These are phyloP conservation scores for Bassia scoparia DNA, from an alignment of 148 eudicot genomes.

Conservation along the genomic window DNA sequence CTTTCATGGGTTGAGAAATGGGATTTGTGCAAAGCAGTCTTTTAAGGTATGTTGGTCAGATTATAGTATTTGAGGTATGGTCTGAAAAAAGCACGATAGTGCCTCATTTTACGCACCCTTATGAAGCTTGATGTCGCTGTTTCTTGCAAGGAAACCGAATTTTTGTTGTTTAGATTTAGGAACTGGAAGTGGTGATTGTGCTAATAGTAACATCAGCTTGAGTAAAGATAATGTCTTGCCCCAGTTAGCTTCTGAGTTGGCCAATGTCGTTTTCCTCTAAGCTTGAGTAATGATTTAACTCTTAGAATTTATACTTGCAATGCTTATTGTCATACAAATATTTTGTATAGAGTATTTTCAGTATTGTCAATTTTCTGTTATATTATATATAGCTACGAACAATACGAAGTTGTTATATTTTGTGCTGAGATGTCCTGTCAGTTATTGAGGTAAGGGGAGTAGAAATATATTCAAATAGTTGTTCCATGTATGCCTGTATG, in stretches of 20 bases:
- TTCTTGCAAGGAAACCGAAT: not conserved
- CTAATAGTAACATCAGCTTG: not conserved
- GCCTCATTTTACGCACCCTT: constrained; percentile 8
- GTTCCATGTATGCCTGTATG: no score
- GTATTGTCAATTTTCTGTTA: not conserved
- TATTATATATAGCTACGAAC: not conserved
- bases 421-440: no score
- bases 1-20: not conserved
- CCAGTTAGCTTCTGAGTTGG: not conserved
- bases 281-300: constrained; percentile 1
- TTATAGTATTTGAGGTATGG: not conserved
- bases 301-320: no score
- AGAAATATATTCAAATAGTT: no score
- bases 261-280: not conserved
- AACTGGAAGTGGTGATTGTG: not conserved
- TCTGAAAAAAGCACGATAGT: not conserved
- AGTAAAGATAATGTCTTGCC: not conserved
- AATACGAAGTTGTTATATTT: no score
- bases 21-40: not conserved
- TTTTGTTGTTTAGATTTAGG: not conserved
- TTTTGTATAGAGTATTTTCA: not conserved
- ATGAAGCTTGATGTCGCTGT: constrained; percentile 4
- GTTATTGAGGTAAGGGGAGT: no score
- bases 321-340: no score
- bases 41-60: not conserved